These are phyloP conservation scores for Strigomonas galati DNA, from an alignment of 208 protist genomes.

Conservation along the genomic window DNA sequence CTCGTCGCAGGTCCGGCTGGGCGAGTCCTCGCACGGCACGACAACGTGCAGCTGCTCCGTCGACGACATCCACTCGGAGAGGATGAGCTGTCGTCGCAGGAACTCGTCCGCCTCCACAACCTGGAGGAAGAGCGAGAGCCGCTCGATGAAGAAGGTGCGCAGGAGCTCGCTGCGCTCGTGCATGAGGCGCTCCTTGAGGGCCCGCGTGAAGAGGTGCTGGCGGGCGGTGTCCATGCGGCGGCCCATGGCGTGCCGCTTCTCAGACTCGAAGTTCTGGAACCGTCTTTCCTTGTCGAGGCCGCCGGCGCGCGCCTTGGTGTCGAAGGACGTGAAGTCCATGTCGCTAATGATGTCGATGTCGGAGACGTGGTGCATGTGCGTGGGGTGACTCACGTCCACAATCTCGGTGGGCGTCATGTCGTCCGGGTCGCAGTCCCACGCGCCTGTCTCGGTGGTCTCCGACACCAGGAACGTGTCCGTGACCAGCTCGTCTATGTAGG, in stretches of 20 bases:
- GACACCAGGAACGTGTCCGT: slow-evolving; percentile 31
- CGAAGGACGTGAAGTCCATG: slow-evolving; percentile 33
- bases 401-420: slow-evolving; percentile 24
- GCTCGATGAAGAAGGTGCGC: slow-evolving; percentile 29
- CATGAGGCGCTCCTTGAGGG: slow-evolving; percentile 31
- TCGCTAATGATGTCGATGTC: slow-evolving; percentile 50
- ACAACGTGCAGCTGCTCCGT: not conserved
- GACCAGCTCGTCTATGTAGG: slow-evolving; percentile 6
- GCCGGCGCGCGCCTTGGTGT: slow-evolving; percentile 11
- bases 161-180: slow-evolving; percentile 37
- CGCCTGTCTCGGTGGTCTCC: slow-evolving; percentile 21
- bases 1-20: not conserved
- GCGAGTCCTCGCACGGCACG: not conserved
- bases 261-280: slow-evolving; percentile 33
- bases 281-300: slow-evolving; percentile 31
- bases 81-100: slow-evolving; percentile 14
- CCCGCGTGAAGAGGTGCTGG: slow-evolving; percentile 17
- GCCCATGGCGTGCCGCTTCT: slow-evolving; percentile 28
- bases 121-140: slow-evolving; percentile 18
- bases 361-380: slow-evolving; percentile 38
- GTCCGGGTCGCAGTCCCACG: slow-evolving; percentile 10
- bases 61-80: slow-evolving; percentile 9
- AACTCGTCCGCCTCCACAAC: slow-evolving; percentile 15
- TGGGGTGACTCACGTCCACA: slow-evolving; percentile 68
- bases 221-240: slow-evolving; percentile 18